Evolutionary conservation across 2,329 filamentous ascomycete species (phyloP), one percentile per base, ranked within the genome.

Genomic region (Calonectria honghensis): DNA sequence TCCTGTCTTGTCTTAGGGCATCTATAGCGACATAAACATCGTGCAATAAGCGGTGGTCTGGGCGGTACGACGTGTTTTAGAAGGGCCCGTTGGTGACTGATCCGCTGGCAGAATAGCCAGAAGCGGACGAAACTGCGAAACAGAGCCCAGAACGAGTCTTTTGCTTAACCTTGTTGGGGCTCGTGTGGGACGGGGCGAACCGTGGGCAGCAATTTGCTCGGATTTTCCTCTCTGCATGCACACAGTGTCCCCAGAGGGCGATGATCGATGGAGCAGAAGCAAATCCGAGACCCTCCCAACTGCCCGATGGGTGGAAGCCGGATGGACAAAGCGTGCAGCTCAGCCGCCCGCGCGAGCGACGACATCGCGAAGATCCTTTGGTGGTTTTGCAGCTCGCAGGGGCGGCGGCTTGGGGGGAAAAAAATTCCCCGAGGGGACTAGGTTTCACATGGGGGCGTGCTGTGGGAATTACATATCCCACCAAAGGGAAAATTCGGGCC

Each of bases 41-140:
- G 37, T 50, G 61, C 31, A 65, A 48, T 65, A 65, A 65, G 61
- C 61, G 27, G 41, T 65, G 61, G 61, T 65, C 61, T 65, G 41
- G 39, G 61, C 41, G 41, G 39, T 29, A 50, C 39, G 61, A 50
- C 27, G 2, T 65, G 39, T 65, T 65, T 65, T 50, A 29, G 41
- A 65, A 65, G 27, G 39, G 41, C 27, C 41, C 41, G 61, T 65
- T 50, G 57, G 24, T 20, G 57, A 41, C 13, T 63, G 57, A 63
- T 63, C 57, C 41, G 16, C 57, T 39, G 13, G n/a, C 16, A 63
- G 13, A 41, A 41, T 41, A 16, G 3, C 57, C 57, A 41, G 57
- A 63, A 41, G 35, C 57, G 37, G 57, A 45, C 37, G 35, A 20
- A 39, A 16, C 37, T 41, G 35, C 35, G 57, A 63, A 37, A 63